phyloP scores from a whole-genome alignment of 2,329 filamentous ascomycete genomes.

The Sporothrix brasiliensis region DNA sequence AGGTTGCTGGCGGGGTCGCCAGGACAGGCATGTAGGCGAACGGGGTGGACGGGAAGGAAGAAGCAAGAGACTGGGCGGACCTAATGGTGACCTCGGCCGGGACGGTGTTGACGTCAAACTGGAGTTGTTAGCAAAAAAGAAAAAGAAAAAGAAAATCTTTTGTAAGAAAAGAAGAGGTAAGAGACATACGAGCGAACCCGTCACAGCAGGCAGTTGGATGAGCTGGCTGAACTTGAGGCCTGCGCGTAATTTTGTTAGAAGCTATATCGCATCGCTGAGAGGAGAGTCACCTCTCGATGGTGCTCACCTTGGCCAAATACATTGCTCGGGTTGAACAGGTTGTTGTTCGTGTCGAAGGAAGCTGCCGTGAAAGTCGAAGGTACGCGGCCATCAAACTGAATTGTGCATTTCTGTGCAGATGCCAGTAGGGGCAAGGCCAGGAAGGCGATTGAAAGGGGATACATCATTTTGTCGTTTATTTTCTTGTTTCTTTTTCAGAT shows the following conservation, averaged over 20 bases:
- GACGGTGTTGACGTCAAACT: slow-evolving; percentile 52
- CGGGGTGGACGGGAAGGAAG: slow-evolving; percentile 11
- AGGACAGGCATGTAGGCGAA: slow-evolving; percentile 28
- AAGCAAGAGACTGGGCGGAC: slow-evolving; percentile 34
- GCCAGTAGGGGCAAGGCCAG: slow-evolving; percentile 32
- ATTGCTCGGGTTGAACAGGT: slow-evolving; percentile 55
- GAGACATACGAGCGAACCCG: slow-evolving; percentile 46
- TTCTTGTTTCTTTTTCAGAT: not conserved
- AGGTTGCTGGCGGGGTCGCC: slow-evolving; percentile 19
- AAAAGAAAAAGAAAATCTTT: not conserved
- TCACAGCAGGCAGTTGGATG: slow-evolving; percentile 51
- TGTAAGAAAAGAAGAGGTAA: too few species aligned
- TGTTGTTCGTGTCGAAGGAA: slow-evolving; percentile 48
- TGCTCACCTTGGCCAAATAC: slow-evolving; percentile 53
- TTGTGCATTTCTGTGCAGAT: slow-evolving; percentile 42
- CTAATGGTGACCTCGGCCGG: slow-evolving; percentile 59
- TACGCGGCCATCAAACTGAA: slow-evolving; percentile 54
- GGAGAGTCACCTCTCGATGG: not conserved
- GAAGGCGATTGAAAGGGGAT: slow-evolving; percentile 16
- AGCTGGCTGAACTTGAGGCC: slow-evolving; percentile 56
- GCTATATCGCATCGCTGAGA: not conserved
- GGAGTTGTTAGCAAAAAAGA: slow-evolving; percentile 21
- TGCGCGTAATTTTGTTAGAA: slow-evolving; percentile 28
- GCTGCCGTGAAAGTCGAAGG: slow-evolving; percentile 45
- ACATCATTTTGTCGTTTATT: slow-evolving; percentile 21